These are phyloP conservation scores for Phaeolepiota aurea DNA, from an alignment of 768 basidiomycete species.

Conservation along the genomic window DNA sequence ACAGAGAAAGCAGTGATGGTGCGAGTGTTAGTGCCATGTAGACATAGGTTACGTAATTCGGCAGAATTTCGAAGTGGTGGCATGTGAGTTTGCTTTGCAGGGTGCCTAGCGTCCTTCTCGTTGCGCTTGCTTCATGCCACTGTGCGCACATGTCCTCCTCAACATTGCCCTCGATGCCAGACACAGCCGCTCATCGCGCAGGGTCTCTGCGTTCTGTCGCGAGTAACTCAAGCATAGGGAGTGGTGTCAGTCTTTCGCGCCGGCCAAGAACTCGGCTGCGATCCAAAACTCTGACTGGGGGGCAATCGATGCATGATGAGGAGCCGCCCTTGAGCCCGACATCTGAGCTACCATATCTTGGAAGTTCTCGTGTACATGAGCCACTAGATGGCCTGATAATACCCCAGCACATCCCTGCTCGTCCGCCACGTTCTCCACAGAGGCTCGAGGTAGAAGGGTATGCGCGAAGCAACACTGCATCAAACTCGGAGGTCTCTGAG, in stretches of 20 bases:
- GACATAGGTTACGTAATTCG: slow-evolving; percentile 2
- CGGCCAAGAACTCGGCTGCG: slow-evolving; percentile 46
- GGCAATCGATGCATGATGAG: slow-evolving; percentile 15
- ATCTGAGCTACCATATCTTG: slow-evolving; percentile 27
- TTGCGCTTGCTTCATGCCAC: not conserved
- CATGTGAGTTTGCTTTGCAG: not conserved
- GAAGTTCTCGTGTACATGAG: slow-evolving; percentile 15
- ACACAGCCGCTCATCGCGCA: slow-evolving; percentile 18
- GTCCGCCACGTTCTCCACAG: slow-evolving; percentile 20
- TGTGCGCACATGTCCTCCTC: slow-evolving; percentile 15
- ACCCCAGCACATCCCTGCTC: slow-evolving; percentile 10
- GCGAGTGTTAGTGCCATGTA: no score
- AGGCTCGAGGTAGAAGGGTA: slow-evolving; percentile 9
- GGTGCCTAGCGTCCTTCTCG: not conserved
- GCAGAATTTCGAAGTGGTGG: slow-evolving; percentile 1
- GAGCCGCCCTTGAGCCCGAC: slow-evolving; percentile 14
- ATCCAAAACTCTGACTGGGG: slow-evolving; percentile 39
- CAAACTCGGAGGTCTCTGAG: slow-evolving; percentile 13
- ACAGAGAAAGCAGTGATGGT: not conserved
- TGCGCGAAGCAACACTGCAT: slow-evolving; percentile 17
- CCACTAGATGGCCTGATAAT: slow-evolving; percentile 11
- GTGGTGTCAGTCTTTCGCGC: slow-evolving; percentile 42
- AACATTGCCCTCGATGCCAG: slow-evolving; percentile 16
- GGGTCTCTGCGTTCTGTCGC: slow-evolving; percentile 39
- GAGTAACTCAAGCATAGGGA: slow-evolving; percentile 41